These are phyloP conservation scores for Stemphylium lycopersici DNA, from an alignment of 2,329 filamentous ascomycete genomes.

Conservation along the genomic window DNA sequence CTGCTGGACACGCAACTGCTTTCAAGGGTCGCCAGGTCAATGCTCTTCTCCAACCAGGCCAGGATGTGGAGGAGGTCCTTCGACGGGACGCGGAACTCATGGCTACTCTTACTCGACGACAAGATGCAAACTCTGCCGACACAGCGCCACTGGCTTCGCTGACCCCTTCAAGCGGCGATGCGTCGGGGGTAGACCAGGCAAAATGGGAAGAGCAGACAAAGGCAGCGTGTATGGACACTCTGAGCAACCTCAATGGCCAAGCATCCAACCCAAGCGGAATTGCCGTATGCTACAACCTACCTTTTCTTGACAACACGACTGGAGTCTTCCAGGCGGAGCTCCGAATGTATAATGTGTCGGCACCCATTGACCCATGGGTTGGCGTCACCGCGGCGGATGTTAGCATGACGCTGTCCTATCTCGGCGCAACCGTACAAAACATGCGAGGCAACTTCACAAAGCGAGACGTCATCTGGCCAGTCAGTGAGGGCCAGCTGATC, in stretches of 20 bases:
- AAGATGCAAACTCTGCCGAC: constrained; percentile 37
- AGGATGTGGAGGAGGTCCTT: constrained; percentile 42
- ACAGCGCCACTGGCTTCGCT: constrained; percentile 40
- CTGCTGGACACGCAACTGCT: constrained; percentile 41
- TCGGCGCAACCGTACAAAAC: constrained; percentile 50
- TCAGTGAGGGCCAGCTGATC: constrained; percentile 33
- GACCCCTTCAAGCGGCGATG: constrained; percentile 44
- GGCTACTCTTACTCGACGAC: constrained; percentile 46
- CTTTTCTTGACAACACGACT: constrained; percentile 68
- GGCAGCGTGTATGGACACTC: constrained; percentile 63
- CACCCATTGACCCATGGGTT: constrained; percentile 58
- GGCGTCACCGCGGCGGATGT: constrained; percentile 49
- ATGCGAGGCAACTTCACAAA: constrained; percentile 45
- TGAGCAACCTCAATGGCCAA: constrained; percentile 60
- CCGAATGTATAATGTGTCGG: constrained; percentile 72
- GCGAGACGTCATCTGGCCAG: constrained; percentile 36
- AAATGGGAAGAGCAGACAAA: constrained; percentile 49
- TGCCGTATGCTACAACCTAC: constrained; percentile 82
- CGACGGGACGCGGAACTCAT: constrained; percentile 43
- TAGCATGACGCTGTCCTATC: constrained; percentile 51
- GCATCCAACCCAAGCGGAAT: constrained; percentile 77
- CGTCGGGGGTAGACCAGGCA: constrained; percentile 35
- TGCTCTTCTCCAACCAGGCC: constrained; percentile 35
- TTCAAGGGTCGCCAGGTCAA: constrained; percentile 32
- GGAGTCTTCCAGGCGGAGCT: constrained; percentile 80